A percentile compares a stretch with the other conserved stretches of the same genome.
Conservation (phyloP, 257 asterid species). For the Solanum ossicruentum region DNA sequence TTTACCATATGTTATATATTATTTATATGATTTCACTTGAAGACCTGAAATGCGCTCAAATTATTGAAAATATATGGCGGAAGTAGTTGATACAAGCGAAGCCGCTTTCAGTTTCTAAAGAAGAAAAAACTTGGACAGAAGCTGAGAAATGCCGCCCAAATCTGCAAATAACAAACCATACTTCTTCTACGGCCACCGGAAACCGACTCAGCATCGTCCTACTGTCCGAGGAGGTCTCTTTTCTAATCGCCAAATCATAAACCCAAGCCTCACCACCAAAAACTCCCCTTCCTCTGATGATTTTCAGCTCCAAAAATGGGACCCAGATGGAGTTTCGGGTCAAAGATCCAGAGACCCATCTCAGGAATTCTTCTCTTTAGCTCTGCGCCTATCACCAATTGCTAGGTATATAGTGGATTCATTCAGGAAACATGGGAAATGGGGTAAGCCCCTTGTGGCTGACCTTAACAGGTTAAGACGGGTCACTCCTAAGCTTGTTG, state of each 20-base stretch:
- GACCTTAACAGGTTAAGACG: conserved; percentile 80
- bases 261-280: conserved; percentile 10
- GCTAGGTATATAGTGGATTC: conserved; percentile 79
- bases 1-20: too few relatives aligned
- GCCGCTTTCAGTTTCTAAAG: neutral
- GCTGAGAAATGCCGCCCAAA: conserved; percentile 34
- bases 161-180: conserved; percentile 44
- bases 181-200: conserved; percentile 92
- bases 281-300: conserved; percentile 8
- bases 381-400: conserved; percentile 67
- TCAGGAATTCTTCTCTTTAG: conserved; percentile 53
- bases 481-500: conserved; percentile 76
- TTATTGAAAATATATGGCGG: neutral
- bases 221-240: conserved; percentile 84
- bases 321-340: conserved; percentile 30
- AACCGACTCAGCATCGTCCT: conserved; percentile 79
- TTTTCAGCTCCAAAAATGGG: conserved; percentile 81
- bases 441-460: conserved; percentile 58
- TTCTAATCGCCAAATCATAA: conserved; percentile 56
- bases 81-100: neutral
- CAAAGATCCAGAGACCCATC: conserved; percentile 36
- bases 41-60: too few relatives aligned
- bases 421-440: conserved; percentile 55
- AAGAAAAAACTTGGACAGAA: neutral
- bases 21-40: too few relatives aligned